Conservation (phyloP, 345 rosid genomes). For the Dipteronia sinensis region DNA sequence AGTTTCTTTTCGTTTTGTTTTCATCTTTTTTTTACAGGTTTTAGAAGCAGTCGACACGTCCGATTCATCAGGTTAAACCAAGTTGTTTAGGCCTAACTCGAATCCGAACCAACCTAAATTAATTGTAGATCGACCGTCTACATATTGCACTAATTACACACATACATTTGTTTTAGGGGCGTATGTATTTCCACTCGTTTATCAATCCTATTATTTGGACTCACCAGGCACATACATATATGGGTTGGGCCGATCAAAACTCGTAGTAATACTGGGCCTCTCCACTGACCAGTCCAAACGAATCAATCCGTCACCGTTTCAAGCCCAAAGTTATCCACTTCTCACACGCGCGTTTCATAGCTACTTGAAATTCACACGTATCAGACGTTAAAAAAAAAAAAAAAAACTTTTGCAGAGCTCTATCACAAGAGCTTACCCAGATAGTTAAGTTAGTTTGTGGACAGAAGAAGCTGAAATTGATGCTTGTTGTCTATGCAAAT, state of each 20-base stretch:
- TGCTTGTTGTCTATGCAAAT: slow-evolving; percentile 32
- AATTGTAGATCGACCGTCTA: no score
- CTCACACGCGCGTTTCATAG: not conserved
- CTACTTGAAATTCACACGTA: not conserved
- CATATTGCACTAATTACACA: no score
- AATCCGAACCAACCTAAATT: no score
- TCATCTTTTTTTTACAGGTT: no score
- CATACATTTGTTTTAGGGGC: no score
- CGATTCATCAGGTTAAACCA: no score
- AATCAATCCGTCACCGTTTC: not conserved
- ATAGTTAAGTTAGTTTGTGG: not conserved
- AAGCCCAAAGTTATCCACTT: not conserved
- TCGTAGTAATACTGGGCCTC: not conserved
- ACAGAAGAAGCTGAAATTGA: not conserved
- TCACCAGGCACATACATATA: not conserved
- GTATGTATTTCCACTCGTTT: no score
- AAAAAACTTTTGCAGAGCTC: not conserved
- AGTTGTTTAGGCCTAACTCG: no score
- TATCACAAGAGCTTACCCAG: not conserved
- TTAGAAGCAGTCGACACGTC: no score
- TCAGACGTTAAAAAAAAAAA: not conserved
- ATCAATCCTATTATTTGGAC: no score
- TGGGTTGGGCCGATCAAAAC: not conserved
- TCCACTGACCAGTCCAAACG: not conserved
- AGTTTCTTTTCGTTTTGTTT: no score